Evolutionary conservation across 345 rosid species (phyloP).

Genomic region (Kandelia obovata): DNA sequence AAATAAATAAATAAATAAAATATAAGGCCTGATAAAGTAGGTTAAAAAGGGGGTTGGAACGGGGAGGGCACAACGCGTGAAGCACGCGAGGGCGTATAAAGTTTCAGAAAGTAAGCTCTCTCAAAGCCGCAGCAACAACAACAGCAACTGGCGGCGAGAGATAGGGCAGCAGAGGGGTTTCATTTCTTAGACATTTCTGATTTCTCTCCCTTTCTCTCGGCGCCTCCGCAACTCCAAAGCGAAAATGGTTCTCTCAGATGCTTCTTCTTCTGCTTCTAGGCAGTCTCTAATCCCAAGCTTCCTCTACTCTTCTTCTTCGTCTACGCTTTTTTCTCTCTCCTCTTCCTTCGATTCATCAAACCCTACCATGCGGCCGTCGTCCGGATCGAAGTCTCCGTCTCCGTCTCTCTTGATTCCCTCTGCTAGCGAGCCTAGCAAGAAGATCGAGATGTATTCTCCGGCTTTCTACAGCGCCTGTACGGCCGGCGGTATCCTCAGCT

Average conservation of each 20-base stretch:
- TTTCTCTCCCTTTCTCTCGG: not conserved
- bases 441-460: slow-evolving; percentile 86
- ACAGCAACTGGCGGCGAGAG: too few relatives aligned
- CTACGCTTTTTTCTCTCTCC: slow-evolving; percentile 33
- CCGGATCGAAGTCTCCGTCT: slow-evolving; percentile 9
- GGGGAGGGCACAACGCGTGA: too few relatives aligned
- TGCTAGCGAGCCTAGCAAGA: slow-evolving; percentile 62
- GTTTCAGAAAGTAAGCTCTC: too few relatives aligned
- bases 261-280: slow-evolving; percentile 16
- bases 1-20: too few relatives aligned
- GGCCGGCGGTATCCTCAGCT: slow-evolving; percentile 82
- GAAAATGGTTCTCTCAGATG: slow-evolving; percentile 47
- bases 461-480: slow-evolving; percentile 91
- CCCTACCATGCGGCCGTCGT: slow-evolving; percentile 20
- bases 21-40: too few relatives aligned
- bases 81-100: too few relatives aligned
- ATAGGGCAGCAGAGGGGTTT: too few relatives aligned
- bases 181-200: too few relatives aligned
- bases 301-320: slow-evolving; percentile 52
- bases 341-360: slow-evolving; percentile 20
- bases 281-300: slow-evolving; percentile 59
- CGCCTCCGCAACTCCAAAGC: too few relatives aligned
- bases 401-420: slow-evolving; percentile 39
- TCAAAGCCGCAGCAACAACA: too few relatives aligned
- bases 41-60: too few relatives aligned